These are phyloP conservation scores for Triadica sebifera DNA, from an alignment of 345 rosid species.

Conservation along the genomic window DNA sequence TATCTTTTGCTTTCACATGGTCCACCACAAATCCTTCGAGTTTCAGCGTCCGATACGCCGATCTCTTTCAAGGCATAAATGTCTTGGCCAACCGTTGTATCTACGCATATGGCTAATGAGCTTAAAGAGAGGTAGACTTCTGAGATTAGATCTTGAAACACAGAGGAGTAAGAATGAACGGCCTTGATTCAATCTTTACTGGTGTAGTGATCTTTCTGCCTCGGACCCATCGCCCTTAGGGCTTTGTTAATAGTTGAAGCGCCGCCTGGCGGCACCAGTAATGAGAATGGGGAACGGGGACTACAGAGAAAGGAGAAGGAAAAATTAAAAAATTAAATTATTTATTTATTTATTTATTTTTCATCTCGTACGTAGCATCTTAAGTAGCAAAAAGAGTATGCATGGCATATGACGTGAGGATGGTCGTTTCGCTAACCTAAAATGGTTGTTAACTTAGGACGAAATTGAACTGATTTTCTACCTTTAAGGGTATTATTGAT, in stretches of 20 bases:
- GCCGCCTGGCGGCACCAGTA: conserved; percentile 38
- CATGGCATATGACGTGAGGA: too few relatives aligned
- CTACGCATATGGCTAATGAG: conserved; percentile 69
- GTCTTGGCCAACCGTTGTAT: conserved; percentile 67
- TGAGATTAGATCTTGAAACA: conserved; percentile 74
- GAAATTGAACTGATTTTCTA: too few relatives aligned
- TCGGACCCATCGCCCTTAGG: conserved; percentile 26
- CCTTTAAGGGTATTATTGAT: too few relatives aligned
- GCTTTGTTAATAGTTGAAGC: conserved; percentile 44
- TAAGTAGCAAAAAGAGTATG: too few relatives aligned
- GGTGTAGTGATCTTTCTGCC: conserved; percentile 45
- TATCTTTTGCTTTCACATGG: conserved; percentile 84
- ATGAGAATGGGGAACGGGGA: too few relatives aligned
- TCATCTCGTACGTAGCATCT: too few relatives aligned
- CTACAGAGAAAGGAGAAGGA: too few relatives aligned
- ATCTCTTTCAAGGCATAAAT: conserved; percentile 76
- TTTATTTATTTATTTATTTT: too few relatives aligned
- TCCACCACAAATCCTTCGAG: conserved; percentile 81
- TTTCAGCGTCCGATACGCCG: conserved; percentile 69
- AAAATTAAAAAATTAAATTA: too few relatives aligned
- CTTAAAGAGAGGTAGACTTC: conserved; percentile 63
- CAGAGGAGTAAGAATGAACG: conserved; percentile 67
- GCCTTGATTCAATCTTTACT: conserved; percentile 65
- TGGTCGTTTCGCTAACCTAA: too few relatives aligned
- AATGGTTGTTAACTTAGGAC: too few relatives aligned